Percentiles rank a stretch among this genome's conserved stretches.
Conservation (phyloP, 2,329 filamentous ascomycete genomes). For the Botryotinia convoluta region DNA sequence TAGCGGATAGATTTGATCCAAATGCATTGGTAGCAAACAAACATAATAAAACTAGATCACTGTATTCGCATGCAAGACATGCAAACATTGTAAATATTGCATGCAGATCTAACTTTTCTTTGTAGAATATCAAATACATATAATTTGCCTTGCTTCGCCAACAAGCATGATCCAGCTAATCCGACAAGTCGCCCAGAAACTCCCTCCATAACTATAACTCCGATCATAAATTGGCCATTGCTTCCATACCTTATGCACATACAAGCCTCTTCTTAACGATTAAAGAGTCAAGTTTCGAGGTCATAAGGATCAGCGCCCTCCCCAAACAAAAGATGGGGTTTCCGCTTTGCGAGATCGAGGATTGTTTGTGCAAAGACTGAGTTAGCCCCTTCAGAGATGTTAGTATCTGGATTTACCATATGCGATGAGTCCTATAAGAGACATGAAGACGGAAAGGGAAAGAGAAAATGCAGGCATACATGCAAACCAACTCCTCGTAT, state of each 20-base stretch:
- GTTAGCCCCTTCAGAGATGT: conserved; percentile 65
- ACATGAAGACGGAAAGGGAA: not conserved
- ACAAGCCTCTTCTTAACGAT: not conserved
- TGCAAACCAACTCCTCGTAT: conserved; percentile 91
- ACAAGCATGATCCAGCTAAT: not conserved
- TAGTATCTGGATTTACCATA: not conserved
- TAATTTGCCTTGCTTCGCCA: not conserved
- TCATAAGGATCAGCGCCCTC: conserved; percentile 58
- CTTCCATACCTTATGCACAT: no score
- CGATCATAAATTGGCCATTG: not conserved
- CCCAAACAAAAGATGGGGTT: conserved; percentile 83
- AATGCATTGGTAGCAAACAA: not conserved
- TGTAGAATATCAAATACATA: not conserved
- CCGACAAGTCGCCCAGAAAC: not conserved
- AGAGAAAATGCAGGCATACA: conserved; percentile 46
- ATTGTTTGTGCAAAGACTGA: conserved; percentile 93
- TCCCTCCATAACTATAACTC: not conserved
- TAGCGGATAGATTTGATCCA: not conserved
- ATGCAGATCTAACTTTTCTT: not conserved
- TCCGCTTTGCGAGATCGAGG: conserved; percentile 81
- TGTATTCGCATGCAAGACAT: not conserved
- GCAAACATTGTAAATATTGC: not conserved
- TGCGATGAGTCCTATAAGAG: not conserved
- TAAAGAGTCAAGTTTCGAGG: conserved; percentile 31
- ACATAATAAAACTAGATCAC: not conserved